A percentile compares a stretch with the other conserved stretches of the same genome.
Conservation (phyloP, 2,329 filamentous ascomycete genomes). For the Colletotrichum nymphaeae region DNA sequence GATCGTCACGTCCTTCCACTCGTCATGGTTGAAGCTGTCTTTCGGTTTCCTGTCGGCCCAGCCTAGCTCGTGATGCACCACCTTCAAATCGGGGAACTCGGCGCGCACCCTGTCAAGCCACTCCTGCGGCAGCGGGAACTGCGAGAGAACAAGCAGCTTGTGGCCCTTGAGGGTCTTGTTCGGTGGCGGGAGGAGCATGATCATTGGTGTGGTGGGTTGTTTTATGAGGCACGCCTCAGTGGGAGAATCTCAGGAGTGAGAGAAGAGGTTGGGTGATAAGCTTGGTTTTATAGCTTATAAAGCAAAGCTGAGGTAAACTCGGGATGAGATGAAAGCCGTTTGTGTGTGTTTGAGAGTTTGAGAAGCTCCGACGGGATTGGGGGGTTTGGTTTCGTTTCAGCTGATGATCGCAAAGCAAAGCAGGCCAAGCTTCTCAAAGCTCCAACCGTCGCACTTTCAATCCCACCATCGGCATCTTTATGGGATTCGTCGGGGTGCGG, state of each 20-base stretch:
- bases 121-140: slow-evolving; percentile 43
- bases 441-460: not conserved
- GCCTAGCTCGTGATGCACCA: slow-evolving; percentile 45
- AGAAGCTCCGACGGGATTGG: not conserved
- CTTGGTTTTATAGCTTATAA: not conserved
- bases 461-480: not conserved
- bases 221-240: not conserved
- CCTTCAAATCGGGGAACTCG: slow-evolving; percentile 56
- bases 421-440: not conserved
- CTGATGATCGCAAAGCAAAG: not conserved
- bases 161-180: slow-evolving; percentile 49
- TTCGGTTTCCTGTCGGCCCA: slow-evolving; percentile 44
- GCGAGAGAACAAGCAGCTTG: slow-evolving; percentile 57
- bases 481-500: not conserved
- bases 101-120: slow-evolving; percentile 50
- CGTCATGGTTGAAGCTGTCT: slow-evolving; percentile 44
- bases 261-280: not conserved
- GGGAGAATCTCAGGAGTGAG: not conserved
- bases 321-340: not conserved
- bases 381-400: slow-evolving; percentile 1
- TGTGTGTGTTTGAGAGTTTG: not conserved
- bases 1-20: slow-evolving; percentile 62
- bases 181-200: slow-evolving; percentile 31
- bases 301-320: not conserved
- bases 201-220: slow-evolving; percentile 1